These are phyloP conservation scores for Rhizopogon rudus DNA, from an alignment of 768 basidiomycete species.

Conservation along the genomic window DNA sequence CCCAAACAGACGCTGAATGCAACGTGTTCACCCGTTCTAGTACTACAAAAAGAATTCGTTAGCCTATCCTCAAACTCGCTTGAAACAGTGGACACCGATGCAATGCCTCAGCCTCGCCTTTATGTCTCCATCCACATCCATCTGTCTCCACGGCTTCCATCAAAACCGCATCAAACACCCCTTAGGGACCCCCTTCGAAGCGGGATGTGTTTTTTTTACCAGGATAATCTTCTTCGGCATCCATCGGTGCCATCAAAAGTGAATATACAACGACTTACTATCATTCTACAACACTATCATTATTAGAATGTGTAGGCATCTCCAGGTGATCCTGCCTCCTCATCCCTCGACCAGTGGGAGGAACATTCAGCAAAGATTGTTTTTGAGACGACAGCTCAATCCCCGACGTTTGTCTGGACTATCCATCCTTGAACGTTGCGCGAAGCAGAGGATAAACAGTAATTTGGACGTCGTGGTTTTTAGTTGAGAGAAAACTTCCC, in stretches of 20 bases:
- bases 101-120: constrained; percentile 85
- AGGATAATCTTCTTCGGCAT: constrained; percentile 76
- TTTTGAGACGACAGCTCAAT: constrained; percentile 65
- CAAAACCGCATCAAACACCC: constrained; percentile 25
- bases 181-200: constrained; percentile 30
- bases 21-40: no score
- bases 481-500: constrained; percentile 11
- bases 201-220: constrained; percentile 85
- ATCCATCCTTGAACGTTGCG: constrained; percentile 49
- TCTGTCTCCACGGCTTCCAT: constrained; percentile 28
- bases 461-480: constrained; percentile 75
- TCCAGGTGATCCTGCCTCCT: constrained; percentile 95
- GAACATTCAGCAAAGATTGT: constrained; percentile 90
- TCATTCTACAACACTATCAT: constrained; percentile 12
- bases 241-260: constrained; percentile 5
- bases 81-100: not conserved
- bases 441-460: constrained; percentile 57
- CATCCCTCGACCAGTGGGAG: constrained; percentile 85
- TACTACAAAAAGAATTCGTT: not conserved
- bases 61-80: not conserved
- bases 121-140: constrained; percentile 72
- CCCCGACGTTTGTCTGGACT: constrained; percentile 92
- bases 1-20: no score
- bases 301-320: constrained; percentile 48
- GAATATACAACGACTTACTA: constrained; percentile 2